phyloP scores from a whole-genome alignment of 2,329 filamentous ascomycete genomes.

The Chaetothyriales sp. region DNA sequence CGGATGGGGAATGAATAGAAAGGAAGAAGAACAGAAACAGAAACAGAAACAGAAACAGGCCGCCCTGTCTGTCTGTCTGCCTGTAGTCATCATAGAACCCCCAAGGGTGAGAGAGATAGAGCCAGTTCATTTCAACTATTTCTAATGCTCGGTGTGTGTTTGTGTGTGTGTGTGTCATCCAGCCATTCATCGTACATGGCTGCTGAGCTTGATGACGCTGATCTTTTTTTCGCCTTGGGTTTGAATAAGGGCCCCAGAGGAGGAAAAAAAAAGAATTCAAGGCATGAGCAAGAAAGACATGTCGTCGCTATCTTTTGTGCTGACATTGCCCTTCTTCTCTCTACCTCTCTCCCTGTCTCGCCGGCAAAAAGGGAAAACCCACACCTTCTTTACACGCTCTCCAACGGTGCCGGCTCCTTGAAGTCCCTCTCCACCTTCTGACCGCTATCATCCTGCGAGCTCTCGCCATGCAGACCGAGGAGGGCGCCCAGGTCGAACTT shows the following conservation, averaged over 20 bases:
- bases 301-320: neutral
- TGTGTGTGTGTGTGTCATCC: neutral
- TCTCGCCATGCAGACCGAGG: constrained; percentile 95
- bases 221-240: neutral
- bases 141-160: too few relatives aligned
- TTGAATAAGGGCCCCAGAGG: neutral
- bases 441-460: constrained; percentile 84
- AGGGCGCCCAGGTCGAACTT: constrained; percentile 98
- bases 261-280: neutral
- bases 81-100: too few relatives aligned
- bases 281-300: neutral
- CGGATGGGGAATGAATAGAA: neutral
- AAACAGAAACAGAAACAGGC: too few relatives aligned
- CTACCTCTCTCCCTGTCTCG: neutral
- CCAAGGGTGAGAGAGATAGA: too few relatives aligned
- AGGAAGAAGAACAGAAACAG: too few relatives aligned
- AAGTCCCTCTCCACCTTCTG: constrained; percentile 99
- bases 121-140: neutral
- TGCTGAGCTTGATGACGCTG: neutral
- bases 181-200: neutral
- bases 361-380: neutral
- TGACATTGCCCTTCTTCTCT: neutral
- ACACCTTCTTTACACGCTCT: constrained; percentile 57
- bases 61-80: too few relatives aligned
- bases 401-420: constrained; percentile 86